phyloP scores from a whole-genome alignment of 441 rosid genomes.

The Gossypium aridum region DNA sequence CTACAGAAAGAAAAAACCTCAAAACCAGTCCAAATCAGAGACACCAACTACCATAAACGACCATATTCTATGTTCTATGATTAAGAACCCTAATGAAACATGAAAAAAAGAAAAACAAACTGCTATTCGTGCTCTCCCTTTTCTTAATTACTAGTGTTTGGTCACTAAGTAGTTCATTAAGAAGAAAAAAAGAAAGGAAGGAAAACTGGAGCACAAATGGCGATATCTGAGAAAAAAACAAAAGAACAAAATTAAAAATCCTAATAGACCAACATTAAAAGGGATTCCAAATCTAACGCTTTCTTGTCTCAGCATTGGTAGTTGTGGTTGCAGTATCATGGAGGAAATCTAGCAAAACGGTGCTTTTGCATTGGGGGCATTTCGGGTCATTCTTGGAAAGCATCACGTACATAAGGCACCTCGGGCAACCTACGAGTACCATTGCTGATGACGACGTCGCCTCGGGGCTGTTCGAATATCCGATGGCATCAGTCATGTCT shows the following conservation, averaged over 20 bases:
- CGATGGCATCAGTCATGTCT: background rate
- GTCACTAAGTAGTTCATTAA: background rate
- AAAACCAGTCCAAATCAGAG: slow-evolving; percentile 20
- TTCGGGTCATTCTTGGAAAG: slow-evolving; percentile 84
- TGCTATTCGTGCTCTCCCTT: no score
- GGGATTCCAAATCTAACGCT: slow-evolving; percentile 17
- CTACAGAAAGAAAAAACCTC: slow-evolving; percentile 20
- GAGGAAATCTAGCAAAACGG: slow-evolving; percentile 87
- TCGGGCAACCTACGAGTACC: slow-evolving; percentile 92
- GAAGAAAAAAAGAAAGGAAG: background rate
- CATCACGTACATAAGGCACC: slow-evolving; percentile 98
- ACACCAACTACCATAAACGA: slow-evolving; percentile 17
- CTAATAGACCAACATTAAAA: slow-evolving; percentile 16
- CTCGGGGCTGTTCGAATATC: slow-evolving; percentile 68
- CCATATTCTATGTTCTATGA: slow-evolving; percentile 31
- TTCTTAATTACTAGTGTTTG: background rate
- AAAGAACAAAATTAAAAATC: slow-evolving; percentile 7
- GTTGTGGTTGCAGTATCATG: slow-evolving; percentile 33
- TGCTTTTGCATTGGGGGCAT: slow-evolving; percentile 94
- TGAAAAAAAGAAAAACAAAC: background rate
- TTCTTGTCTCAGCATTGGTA: slow-evolving; percentile 34
- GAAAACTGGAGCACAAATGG: slow-evolving; percentile 16
- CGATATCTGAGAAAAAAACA: slow-evolving; percentile 28
- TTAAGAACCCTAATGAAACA: slow-evolving; percentile 9
- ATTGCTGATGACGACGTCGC: slow-evolving; percentile 66